Base-by-base conservation (phyloP, 345 rosid genomes). In the thale cress (Arabidopsis thaliana) region DNA sequence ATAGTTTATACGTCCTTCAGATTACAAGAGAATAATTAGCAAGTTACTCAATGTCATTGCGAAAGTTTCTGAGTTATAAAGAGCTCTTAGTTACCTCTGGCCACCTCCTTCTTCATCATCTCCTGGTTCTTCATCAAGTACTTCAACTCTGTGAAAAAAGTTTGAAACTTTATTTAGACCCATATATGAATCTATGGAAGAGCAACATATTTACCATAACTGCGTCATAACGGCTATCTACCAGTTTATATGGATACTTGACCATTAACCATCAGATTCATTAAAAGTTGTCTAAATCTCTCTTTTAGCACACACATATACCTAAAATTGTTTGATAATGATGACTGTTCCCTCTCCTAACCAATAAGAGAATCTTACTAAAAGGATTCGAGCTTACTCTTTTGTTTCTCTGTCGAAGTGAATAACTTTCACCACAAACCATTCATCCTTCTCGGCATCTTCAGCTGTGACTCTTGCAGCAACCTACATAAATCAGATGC, bases 81-180 rank as follows among this genome's bases (percentile, higher is more conserved):
- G 23, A 56, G 16, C 2, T 20, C 61, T 11, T 44, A 34, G 0
- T 69, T 82, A 91, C 98, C 84, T 90, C 72, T 94, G 96, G 64
- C 84, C 91, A 28, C 91, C 77, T 36, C 87, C 85, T 40, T 91
- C 98, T 71, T 94, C 98, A 60, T 94, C 98, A 78, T 94, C 97
- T 41, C 98, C 96, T 34, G 97, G 96, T 75, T 94, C 98, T 87
- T 91, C 98, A 71, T 94, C 98, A 40, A 91, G 86, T 40, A 94
- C 96, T 72, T 91, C 97, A 57, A 91, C 87, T 80, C 98, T 93
- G 86, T 28, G 80, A n/a, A 23, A 32, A 65, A 36, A 4, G 22
- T 44, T 53, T 42, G 6, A 28, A 66, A 32, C 44, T 2, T 11
- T 33, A 2, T 23, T 65, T 33, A 74, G 28, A 42, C 25, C 58